phyloP scores from a whole-genome alignment of 352 stramenopile genomes.

The Phytophthora pinifolia region DNA sequence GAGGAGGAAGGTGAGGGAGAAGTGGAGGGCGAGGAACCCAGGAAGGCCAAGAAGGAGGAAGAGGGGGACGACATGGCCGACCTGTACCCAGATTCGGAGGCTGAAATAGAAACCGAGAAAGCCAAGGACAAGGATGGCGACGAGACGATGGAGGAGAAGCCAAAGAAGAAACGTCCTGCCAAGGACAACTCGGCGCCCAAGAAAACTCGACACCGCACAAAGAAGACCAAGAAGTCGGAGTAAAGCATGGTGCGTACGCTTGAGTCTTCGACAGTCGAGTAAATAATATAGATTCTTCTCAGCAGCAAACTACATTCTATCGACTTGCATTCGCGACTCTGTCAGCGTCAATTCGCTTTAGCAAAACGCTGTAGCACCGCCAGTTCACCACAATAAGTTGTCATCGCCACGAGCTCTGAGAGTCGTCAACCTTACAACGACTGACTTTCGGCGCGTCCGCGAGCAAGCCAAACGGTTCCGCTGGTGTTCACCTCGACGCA shows the following conservation, averaged over 20 bases:
- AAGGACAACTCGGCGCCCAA: slow-evolving; percentile 28
- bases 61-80: slow-evolving; percentile 60
- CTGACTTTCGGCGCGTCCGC: too few relatives aligned
- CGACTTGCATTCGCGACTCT: too few relatives aligned
- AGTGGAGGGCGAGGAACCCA: slow-evolving; percentile 18
- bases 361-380: too few relatives aligned
- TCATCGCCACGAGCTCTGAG: too few relatives aligned
- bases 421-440: too few relatives aligned
- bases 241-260: neutral
- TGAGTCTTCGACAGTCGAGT: neutral
- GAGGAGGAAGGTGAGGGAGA: slow-evolving; percentile 46
- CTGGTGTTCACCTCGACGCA: too few relatives aligned
- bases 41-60: slow-evolving; percentile 22
- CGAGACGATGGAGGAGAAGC: slow-evolving; percentile 40
- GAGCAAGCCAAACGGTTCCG: too few relatives aligned
- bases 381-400: too few relatives aligned
- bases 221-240: slow-evolving; percentile 30
- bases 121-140: slow-evolving; percentile 32
- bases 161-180: slow-evolving; percentile 44
- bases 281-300: slow-evolving; percentile 35
- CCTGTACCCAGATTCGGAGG: slow-evolving; percentile 59
- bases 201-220: slow-evolving; percentile 31
- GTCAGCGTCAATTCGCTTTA: too few relatives aligned
- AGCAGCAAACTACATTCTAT: neutral
- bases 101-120: slow-evolving; percentile 42